phyloP scores from a whole-genome alignment of 2,329 filamentous ascomycete genomes.

The Didymella pinodella region DNA sequence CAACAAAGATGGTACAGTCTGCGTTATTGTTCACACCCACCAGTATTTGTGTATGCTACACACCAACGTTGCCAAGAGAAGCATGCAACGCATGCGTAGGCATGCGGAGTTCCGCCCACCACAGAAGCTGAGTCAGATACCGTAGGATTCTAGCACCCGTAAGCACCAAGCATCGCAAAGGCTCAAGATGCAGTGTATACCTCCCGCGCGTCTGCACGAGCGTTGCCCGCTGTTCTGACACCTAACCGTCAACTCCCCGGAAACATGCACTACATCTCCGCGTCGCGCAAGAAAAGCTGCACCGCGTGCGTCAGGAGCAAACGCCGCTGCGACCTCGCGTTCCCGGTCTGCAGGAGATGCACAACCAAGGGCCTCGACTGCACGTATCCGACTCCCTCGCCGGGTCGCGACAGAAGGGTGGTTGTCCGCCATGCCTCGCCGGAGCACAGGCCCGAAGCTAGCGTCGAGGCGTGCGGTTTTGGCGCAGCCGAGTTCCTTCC shows the following conservation, averaged over 20 bases:
- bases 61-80: background rate
- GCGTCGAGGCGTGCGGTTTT: background rate
- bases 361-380: slow-evolving; percentile 40
- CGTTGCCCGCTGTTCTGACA: background rate
- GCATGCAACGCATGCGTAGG: slow-evolving; percentile 3
- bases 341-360: slow-evolving; percentile 42
- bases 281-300: slow-evolving; percentile 44
- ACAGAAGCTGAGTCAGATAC: slow-evolving; percentile 9
- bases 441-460: slow-evolving; percentile 15
- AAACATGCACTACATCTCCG: slow-evolving; percentile 36
- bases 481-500: slow-evolving; percentile 12
- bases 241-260: background rate
- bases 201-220: background rate
- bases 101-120: slow-evolving; percentile 9
- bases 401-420: slow-evolving; percentile 35
- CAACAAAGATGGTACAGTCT: background rate
- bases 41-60: background rate
- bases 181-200: slow-evolving; percentile 4
- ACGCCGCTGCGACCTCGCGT: slow-evolving; percentile 42
- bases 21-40: background rate
- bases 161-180: background rate
- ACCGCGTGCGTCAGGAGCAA: slow-evolving; percentile 41
- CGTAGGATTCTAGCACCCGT: background rate
- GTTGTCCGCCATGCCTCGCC: slow-evolving; percentile 34
- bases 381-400: slow-evolving; percentile 28